Evolutionary conservation across 768 basidiomycete species (phyloP).

Genomic region (Lyophyllum decastes): DNA sequence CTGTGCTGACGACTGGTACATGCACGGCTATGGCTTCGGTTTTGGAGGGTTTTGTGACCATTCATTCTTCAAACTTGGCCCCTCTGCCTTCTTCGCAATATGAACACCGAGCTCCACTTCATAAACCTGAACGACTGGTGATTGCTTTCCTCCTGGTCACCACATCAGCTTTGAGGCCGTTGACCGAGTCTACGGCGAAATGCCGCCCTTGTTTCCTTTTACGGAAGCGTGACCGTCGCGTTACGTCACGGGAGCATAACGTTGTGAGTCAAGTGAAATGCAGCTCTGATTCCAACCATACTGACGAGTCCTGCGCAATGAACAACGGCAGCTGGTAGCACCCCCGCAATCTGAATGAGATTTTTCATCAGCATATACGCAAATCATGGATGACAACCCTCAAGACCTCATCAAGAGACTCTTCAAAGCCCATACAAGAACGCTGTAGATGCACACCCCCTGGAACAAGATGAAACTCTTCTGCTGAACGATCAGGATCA

Average conservation of each 20-base stretch:
- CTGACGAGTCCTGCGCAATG: neutral
- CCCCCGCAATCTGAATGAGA: neutral
- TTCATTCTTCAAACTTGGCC: no score
- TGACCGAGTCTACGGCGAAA: neutral
- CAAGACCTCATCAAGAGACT: no score
- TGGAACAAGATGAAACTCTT: neutral
- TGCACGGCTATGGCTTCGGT: no score
- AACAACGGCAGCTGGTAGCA: neutral
- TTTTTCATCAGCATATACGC: neutral
- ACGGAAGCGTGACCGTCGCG: constrained; percentile 1
- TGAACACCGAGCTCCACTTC: neutral
- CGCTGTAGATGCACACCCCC: neutral
- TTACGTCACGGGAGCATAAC: neutral
- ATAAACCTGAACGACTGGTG: neutral
- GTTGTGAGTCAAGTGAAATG: neutral
- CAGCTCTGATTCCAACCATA: neutral
- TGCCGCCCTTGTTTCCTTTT: neutral
- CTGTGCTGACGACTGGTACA: no score
- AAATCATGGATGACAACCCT: neutral
- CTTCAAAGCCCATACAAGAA: neutral
- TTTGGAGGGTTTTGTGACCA: no score
- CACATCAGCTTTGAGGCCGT: neutral
- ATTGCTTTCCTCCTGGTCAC: neutral
- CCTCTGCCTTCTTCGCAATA: neutral
- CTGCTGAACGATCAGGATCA: neutral